Evolutionary conservation across 2,329 filamentous ascomycete species (phyloP).

Genomic region (Cladophialophora exuberans): DNA sequence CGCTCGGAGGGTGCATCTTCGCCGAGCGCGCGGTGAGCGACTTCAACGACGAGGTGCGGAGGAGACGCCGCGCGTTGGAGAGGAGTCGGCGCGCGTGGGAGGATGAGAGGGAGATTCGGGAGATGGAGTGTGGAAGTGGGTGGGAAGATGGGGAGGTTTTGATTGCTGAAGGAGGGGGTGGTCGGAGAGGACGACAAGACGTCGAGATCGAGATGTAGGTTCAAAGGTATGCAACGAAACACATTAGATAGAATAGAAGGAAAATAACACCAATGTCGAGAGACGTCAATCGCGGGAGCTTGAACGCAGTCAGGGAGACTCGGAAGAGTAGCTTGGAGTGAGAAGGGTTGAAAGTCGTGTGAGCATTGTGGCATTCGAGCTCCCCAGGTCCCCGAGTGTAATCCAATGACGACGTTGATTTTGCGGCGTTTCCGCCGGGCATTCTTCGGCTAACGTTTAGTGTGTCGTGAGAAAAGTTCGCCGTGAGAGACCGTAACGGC

Average conservation of each 20-base stretch:
- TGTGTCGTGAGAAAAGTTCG: slow-evolving; percentile 7
- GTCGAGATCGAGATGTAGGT: no score
- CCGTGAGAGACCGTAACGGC: not conserved
- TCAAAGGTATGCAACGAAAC: no score
- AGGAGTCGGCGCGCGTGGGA: slow-evolving; percentile 31
- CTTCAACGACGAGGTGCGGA: slow-evolving; percentile 48
- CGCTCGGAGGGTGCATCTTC: slow-evolving; percentile 52
- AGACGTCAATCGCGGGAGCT: no score
- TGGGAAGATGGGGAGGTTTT: no score
- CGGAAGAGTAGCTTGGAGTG: no score
- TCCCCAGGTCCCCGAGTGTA: no score
- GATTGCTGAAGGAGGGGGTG: no score
- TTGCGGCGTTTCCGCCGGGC: not conserved
- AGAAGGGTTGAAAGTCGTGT: not conserved
- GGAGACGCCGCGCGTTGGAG: slow-evolving; percentile 42
- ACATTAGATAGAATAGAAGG: no score
- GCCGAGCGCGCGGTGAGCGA: slow-evolving; percentile 51
- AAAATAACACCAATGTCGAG: not conserved
- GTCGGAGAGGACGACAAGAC: no score
- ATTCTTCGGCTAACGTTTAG: not conserved
- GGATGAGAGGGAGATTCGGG: slow-evolving; percentile 37
- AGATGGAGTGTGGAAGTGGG: no score
- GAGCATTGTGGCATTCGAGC: no score
- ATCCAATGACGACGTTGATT: slow-evolving; percentile 12
- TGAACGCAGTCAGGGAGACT: no score